Base-by-base conservation (phyloP, 345 rosid species). In the Odontarrhena argentea region DNA sequence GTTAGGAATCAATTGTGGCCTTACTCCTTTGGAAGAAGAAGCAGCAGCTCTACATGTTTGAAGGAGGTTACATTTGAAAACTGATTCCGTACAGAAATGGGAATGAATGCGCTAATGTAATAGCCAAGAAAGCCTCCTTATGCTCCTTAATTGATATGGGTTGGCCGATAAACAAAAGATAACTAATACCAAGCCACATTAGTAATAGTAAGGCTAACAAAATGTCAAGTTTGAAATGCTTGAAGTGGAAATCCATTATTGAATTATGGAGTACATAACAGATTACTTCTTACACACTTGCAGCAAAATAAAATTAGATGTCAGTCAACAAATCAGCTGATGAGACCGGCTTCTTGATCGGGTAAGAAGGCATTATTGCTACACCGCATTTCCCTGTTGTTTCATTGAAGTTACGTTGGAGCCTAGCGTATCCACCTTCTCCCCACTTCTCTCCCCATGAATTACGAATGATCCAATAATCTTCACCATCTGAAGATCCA, bases 401-500 rank as follows among this genome's bases (percentile, higher is more conserved):
- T 12, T 37, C 24, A 12, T 37, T 3, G 25, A 63, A 24, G 45
- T 49, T 69, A 34, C 68, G 74, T 42, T 69, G 46, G 37, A 69
- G 54, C 55, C 1, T 69, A 13, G 53, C 7, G 55, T 69, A 69
- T 18, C 74, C 67, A 1, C 12, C 1, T 9, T 69, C 74, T 34
- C 74, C 74, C 67, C 74, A 69, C 0, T 24, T 7, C 7, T 18
- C 25, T 24, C 74, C 74, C 61, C 67, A 69, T 34, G 74, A 60
- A 5, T 68, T 68, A 7, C 70, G 70, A 10, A 71, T 24, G 2
- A 64, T 56, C 76, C 76, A 71, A 0, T 59, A 73, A 40, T 73
- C 77, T 66, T 73, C 30, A 59, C 67, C 77, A 58, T 10, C 67
- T 60, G 55, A 15, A 10, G 77, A 52, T 50, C 72, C 77, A 5